Conservation (phyloP, 352 stramenopile species). For the Phytophthora macrochlamydospora region DNA sequence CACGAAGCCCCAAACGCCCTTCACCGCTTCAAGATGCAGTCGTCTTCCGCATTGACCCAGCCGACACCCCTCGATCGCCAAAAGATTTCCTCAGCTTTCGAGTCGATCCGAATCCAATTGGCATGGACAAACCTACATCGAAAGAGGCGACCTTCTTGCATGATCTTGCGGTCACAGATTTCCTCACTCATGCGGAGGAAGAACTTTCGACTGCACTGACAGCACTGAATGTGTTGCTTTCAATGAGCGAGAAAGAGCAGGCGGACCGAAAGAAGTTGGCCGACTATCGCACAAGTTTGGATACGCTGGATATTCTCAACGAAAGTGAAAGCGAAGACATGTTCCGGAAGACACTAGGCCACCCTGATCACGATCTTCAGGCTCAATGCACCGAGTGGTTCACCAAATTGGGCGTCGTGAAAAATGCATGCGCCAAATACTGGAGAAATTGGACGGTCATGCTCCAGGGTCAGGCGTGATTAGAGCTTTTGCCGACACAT, state of each 20-base stretch:
- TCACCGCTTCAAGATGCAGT: slow-evolving; percentile 40
- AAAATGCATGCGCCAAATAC: slow-evolving; percentile 64
- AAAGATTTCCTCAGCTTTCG: slow-evolving; percentile 30
- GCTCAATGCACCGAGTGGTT: slow-evolving; percentile 51
- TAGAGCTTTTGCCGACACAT: slow-evolving; percentile 48
- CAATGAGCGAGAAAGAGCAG: slow-evolving; percentile 66
- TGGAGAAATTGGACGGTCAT: slow-evolving; percentile 59
- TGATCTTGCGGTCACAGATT: slow-evolving; percentile 66
- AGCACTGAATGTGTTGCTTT: slow-evolving; percentile 75
- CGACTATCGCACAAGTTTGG: slow-evolving; percentile 69
- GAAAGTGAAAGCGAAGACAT: slow-evolving; percentile 63
- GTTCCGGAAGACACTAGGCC: slow-evolving; percentile 41
- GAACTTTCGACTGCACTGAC: slow-evolving; percentile 78
- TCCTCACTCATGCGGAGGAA: slow-evolving; percentile 74
- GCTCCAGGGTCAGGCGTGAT: slow-evolving; percentile 54
- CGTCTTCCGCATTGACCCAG: slow-evolving; percentile 51
- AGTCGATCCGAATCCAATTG: slow-evolving; percentile 23
- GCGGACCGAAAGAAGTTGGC: slow-evolving; percentile 61
- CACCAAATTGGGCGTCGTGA: slow-evolving; percentile 52
- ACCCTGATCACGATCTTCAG: slow-evolving; percentile 36
- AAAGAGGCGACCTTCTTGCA: slow-evolving; percentile 71
- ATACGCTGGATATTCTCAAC: slow-evolving; percentile 70
- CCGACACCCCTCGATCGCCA: slow-evolving; percentile 23
- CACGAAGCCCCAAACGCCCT: slow-evolving; percentile 16
- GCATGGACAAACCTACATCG: not conserved